phyloP scores from a whole-genome alignment of 208 protist genomes.

The Novymonas esmeraldas region DNA sequence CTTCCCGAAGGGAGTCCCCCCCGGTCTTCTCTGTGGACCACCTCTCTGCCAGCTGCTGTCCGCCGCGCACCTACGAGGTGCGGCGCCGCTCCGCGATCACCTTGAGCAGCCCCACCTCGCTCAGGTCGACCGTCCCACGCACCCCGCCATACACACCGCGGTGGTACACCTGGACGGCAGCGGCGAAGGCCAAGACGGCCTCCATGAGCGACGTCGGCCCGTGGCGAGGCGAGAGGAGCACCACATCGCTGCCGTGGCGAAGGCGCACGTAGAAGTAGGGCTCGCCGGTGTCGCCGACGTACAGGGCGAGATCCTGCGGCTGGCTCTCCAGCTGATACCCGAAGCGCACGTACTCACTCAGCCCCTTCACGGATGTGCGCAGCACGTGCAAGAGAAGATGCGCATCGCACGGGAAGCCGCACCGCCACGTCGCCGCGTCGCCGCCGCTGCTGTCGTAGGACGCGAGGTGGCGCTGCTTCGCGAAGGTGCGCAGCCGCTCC shows the following conservation, averaged over 20 bases:
- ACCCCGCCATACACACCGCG: constrained; percentile 60
- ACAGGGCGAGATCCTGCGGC: constrained; percentile 57
- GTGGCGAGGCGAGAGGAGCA: constrained; percentile 48
- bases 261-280: constrained; percentile 88
- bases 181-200: constrained; percentile 67
- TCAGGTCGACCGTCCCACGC: constrained; percentile 65
- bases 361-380: constrained; percentile 55
- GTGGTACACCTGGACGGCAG: constrained; percentile 59
- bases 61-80: not conserved
- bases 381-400: constrained; percentile 84
- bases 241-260: constrained; percentile 32
- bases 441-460: constrained; percentile 57
- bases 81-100: constrained; percentile 25
- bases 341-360: constrained; percentile 65
- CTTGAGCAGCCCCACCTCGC: constrained; percentile 24
- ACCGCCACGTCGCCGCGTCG: constrained; percentile 51
- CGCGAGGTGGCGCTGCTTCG: constrained; percentile 44
- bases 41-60: not conserved
- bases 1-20: too few relatives aligned
- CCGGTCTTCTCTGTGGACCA: too few relatives aligned
- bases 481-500: constrained; percentile 53
- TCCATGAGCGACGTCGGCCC: constrained; percentile 75
- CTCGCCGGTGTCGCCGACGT: constrained; percentile 74
- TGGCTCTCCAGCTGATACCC: constrained; percentile 48
- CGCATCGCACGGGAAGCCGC: constrained; percentile 67